Base-by-base conservation (phyloP, 331 rosid genomes). In the Quercus lobata region DNA sequence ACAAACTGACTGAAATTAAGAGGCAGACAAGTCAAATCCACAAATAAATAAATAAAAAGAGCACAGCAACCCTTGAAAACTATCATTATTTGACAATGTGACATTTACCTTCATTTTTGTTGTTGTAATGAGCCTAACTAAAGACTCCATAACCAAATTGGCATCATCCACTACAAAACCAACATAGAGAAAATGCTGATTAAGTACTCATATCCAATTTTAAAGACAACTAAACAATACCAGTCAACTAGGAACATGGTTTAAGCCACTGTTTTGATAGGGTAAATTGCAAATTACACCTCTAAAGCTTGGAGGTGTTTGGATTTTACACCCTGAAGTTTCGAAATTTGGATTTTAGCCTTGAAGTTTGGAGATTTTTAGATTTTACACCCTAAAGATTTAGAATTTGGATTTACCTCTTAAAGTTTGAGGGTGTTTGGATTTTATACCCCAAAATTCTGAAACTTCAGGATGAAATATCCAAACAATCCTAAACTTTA, bases 1-100 rank as follows among this genome's bases (percentile, higher is more conserved):
- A 78, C 98, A 92, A 72, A 87, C 94, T 56, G 95, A 82, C 97
- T 94, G 90, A 87, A 84, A 29, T 21, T 80, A 65, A 72, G 14
- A 77, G 63, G 74, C 21, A 25, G 79, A 54, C 68, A 44, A 24
- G 29, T 75, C 12, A 76, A 83, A 76, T 11, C 15, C 34, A 30
- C 1, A 27, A 27, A 57, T 0, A 69, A 4, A 25, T 30, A 92
- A 79, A 77, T 94, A 66, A 44, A 41, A 2, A 41, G 24, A 8
- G 18, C 6, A 35, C 14, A 73, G 53, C 52, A n/a, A 69, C 71
- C 9, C 9, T 58, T 32, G 16, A 79, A 65, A 60, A 44, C 17
- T 9, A 62, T 34, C 37, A 37, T 27, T 8, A 5, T 21, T 35
- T 46, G 18, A 44, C 16, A 49, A 44, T 21, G 71, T 14, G 54